phyloP scores from a whole-genome alignment of 345 rosid species.

The Citrus cavaleriei region DNA sequence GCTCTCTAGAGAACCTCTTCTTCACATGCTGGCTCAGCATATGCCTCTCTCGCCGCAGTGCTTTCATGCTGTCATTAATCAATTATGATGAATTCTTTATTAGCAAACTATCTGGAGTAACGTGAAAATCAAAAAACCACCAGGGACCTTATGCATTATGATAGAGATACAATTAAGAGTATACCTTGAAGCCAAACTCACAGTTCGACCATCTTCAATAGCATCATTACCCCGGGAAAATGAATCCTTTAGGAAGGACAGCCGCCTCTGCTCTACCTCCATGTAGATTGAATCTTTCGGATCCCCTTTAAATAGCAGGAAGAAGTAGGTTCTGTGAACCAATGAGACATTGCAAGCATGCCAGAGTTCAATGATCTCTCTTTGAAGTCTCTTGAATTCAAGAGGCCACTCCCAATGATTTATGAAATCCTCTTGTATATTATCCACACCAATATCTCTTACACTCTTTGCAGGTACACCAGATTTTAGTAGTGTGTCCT shows the following conservation, averaged over 20 bases:
- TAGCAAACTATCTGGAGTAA: neutral
- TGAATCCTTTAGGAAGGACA: conserved; percentile 57
- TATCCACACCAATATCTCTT: conserved; percentile 73
- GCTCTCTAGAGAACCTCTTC: conserved; percentile 51
- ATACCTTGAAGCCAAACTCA: conserved; percentile 56
- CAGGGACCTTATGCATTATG: too few relatives aligned
- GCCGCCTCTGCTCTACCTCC: conserved; percentile 84
- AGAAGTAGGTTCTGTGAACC: conserved; percentile 91
- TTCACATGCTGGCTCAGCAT: conserved; percentile 55
- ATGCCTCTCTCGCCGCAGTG: conserved; percentile 61
- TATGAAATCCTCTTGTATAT: conserved; percentile 48
- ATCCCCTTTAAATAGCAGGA: conserved; percentile 76
- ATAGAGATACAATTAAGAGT: neutral
- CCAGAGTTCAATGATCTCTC: conserved; percentile 81
- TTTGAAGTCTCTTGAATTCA: conserved; percentile 65
- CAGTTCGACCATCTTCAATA: conserved; percentile 43
- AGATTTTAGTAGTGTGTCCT: conserved; percentile 36
- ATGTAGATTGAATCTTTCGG: conserved; percentile 71
- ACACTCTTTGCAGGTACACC: conserved; percentile 35
- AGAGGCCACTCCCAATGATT: conserved; percentile 42
- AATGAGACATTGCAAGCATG: conserved; percentile 68
- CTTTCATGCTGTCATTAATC: conserved; percentile 43
- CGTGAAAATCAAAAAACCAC: neutral
- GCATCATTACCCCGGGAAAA: conserved; percentile 45
- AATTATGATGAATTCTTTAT: neutral